Percentiles rank a stretch among this genome's conserved stretches.
phyloP scores from a whole-genome alignment of 495 filamentous ascomycete genomes.

The Pseudevernia furfuracea region DNA sequence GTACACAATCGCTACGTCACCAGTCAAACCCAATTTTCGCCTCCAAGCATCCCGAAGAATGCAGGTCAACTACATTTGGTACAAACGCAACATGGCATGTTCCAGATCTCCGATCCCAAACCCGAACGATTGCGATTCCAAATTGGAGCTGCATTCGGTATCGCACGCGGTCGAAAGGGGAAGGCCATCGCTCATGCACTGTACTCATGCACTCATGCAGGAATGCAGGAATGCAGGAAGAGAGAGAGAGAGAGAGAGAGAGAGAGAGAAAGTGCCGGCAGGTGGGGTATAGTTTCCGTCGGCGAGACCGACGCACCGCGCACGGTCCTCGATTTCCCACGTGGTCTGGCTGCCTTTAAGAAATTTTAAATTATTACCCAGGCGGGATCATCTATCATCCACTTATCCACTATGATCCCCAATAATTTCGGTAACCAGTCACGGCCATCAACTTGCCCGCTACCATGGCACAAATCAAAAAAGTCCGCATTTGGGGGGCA shows the following conservation, averaged over 20 bases:
- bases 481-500: neutral
- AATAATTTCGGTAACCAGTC: neutral
- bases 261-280: too few species aligned
- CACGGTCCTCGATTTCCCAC: slow-evolving; percentile 1
- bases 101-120: neutral
- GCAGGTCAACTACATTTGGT: too few species aligned
- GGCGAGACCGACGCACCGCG: neutral
- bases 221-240: too few species aligned
- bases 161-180: neutral
- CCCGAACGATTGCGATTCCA: neutral
- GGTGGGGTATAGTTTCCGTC: slow-evolving; percentile 3
- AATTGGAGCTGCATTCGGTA: neutral
- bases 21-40: too few species aligned
- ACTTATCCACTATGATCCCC: too few species aligned
- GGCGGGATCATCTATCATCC: too few species aligned
- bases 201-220: too few species aligned
- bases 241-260: too few species aligned
- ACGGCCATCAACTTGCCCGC: neutral
- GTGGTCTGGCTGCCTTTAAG: neutral
- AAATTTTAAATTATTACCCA: too few species aligned
- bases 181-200: slow-evolving; percentile 1
- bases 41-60: too few species aligned
- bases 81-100: too few species aligned
- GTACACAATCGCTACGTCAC: too few species aligned
- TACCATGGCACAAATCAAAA: neutral